Percentiles rank a stretch among this genome's conserved stretches.
These are phyloP conservation scores for Domatiomyces globalis DNA, from an alignment of 2,329 filamentous ascomycete species.

Conservation along the genomic window DNA sequence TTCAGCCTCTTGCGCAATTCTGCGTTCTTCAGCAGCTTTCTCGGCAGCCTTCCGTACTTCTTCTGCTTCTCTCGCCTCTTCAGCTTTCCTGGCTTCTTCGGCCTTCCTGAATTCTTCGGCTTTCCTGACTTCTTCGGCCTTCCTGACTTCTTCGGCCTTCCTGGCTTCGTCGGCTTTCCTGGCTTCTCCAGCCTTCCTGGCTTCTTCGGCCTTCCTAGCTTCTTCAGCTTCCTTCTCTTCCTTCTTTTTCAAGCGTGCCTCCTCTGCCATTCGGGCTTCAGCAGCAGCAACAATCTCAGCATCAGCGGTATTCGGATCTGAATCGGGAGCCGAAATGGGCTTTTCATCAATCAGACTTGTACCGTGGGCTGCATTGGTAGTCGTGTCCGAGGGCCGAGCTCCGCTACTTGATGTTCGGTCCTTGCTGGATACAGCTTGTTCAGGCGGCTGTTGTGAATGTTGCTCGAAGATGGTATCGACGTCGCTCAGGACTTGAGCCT, in stretches of 20 bases:
- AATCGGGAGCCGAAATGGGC: not conserved
- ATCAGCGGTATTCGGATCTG: not conserved
- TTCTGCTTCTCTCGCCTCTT: constrained; percentile 3
- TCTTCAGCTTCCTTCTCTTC: constrained; percentile 5
- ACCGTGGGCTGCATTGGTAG: not conserved
- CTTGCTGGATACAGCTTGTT: not conserved
- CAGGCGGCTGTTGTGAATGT: not conserved
- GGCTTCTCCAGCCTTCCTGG: constrained; percentile 11
- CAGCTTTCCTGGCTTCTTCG: constrained; percentile 10
- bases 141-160: constrained; percentile 11
- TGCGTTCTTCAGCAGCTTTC: constrained; percentile 25
- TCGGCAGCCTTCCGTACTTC: constrained; percentile 16
- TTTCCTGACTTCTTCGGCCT: constrained; percentile 12
- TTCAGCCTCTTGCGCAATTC: constrained; percentile 30
- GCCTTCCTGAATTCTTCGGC: no score
- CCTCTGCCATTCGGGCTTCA: constrained; percentile 5
- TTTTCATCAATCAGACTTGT: not conserved
- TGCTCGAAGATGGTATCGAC: not conserved
- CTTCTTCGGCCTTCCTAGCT: constrained; percentile 11
- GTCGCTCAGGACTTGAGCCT: not conserved
- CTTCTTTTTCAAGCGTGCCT: constrained; percentile 1
- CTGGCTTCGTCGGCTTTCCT: constrained; percentile 6
- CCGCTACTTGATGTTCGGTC: not conserved
- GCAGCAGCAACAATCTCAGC: not conserved
- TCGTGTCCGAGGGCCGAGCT: not conserved